These are phyloP conservation scores for Chaetomiaceae sp. DNA, from an alignment of 2,329 filamentous ascomycete genomes.

Conservation along the genomic window DNA sequence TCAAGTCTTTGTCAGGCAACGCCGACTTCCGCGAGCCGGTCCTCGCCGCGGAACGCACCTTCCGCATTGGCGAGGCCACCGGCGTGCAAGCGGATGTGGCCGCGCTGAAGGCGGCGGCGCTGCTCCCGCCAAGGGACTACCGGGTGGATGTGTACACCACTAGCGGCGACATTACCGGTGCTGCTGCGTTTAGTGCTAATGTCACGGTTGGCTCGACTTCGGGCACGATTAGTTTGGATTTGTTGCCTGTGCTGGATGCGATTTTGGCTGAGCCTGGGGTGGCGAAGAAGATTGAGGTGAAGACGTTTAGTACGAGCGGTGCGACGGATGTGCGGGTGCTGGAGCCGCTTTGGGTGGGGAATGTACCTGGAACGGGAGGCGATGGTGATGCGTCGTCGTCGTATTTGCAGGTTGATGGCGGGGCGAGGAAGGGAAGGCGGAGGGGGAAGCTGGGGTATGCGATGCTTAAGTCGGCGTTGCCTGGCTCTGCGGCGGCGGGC, in stretches of 20 bases:
- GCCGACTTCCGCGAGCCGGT: conserved; percentile 39
- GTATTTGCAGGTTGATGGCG: no score
- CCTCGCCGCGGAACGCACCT: conserved; percentile 17
- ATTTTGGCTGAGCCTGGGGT: conserved; percentile 4
- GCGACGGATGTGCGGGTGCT: conserved; percentile 33
- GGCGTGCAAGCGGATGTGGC: neutral
- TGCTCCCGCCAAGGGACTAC: conserved; percentile 43
- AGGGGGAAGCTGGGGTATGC: no score
- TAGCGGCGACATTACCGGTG: conserved; percentile 39
- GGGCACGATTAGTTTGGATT: conserved; percentile 34
- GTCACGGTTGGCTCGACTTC: conserved; percentile 35
- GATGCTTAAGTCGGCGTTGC: no score
- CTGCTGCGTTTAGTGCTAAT: conserved; percentile 35
- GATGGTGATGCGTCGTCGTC: neutral
- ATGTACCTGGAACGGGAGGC: neutral
- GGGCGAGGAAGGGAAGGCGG: no score
- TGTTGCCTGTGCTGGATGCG: conserved; percentile 38
- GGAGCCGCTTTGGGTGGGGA: conserved; percentile 41
- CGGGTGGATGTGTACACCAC: conserved; percentile 37
- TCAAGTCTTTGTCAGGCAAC: conserved; percentile 39
- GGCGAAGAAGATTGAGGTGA: conserved; percentile 23
- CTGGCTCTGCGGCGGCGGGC: no score
- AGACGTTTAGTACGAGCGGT: conserved; percentile 42
- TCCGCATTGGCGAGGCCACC: conserved; percentile 7
- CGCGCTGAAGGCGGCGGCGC: conserved; percentile 2